Conservation (phyloP, 345 rosid genomes). For the Eutrema japonicum region DNA sequence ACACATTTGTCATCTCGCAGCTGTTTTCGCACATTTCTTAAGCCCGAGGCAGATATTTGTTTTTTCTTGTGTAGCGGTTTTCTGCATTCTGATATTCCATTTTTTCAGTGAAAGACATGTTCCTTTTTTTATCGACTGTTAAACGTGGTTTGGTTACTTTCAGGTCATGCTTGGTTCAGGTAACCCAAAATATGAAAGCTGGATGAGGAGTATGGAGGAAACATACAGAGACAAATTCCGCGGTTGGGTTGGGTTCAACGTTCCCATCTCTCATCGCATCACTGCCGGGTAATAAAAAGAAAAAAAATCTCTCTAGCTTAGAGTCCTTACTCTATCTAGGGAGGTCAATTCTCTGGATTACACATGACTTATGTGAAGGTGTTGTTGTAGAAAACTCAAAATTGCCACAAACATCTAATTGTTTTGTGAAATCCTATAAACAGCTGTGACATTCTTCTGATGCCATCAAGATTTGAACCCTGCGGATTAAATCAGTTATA, state of each 20-base stretch:
- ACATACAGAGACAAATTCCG: slow-evolving; percentile 77
- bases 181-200: slow-evolving; percentile 68
- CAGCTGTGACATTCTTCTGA: slow-evolving; percentile 94
- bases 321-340: neutral
- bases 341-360: neutral
- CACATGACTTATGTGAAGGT: slow-evolving; percentile 5
- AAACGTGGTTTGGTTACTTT: slow-evolving; percentile 22
- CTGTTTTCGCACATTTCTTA: neutral
- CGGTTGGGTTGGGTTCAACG: slow-evolving; percentile 96
- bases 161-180: slow-evolving; percentile 99
- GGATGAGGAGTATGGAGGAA: slow-evolving; percentile 85
- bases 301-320: neutral
- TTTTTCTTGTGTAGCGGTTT: neutral
- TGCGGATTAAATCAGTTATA: slow-evolving; percentile 95
- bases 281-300: slow-evolving; percentile 78
- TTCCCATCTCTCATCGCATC: slow-evolving; percentile 89
- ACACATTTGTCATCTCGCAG: slow-evolving; percentile 1
- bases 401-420: slow-evolving; percentile 23
- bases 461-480: slow-evolving; percentile 98
- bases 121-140: neutral
- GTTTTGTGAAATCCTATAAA: slow-evolving; percentile 19
- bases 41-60: neutral
- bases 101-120: neutral
- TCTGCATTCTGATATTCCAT: neutral
- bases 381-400: neutral